Evolutionary conservation across 208 protist genomes (phyloP).

Genomic region (Tritrichomonas musculus): DNA sequence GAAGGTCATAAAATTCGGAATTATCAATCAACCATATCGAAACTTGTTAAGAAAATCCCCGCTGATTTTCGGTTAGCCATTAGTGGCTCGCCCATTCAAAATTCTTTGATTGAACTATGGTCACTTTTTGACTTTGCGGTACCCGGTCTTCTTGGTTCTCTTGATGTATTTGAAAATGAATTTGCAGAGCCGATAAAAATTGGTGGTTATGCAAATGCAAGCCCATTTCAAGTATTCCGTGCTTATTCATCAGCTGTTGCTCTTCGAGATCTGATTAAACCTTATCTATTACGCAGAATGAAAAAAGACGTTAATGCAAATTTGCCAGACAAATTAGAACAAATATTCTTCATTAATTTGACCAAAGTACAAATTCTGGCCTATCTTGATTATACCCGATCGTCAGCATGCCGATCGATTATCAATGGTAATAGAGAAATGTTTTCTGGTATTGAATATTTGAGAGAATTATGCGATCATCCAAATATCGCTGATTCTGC

Average conservation of each 20-base stretch:
- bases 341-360: constrained; percentile 78
- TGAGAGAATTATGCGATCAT: constrained; percentile 77
- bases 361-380: constrained; percentile 71
- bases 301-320: constrained; percentile 77
- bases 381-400: constrained; percentile 74
- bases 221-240: constrained; percentile 51
- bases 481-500: constrained; percentile 57
- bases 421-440: background rate
- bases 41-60: constrained; percentile 77
- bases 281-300: constrained; percentile 83
- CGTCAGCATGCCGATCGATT: constrained; percentile 18
- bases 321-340: constrained; percentile 83
- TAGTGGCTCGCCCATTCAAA: constrained; percentile 86
- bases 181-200: constrained; percentile 66
- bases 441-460: constrained; percentile 43
- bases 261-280: constrained; percentile 76
- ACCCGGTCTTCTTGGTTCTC: constrained; percentile 79
- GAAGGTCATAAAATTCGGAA: constrained; percentile 89
- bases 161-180: constrained; percentile 64
- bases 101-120: constrained; percentile 95
- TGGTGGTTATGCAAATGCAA: constrained; percentile 77
- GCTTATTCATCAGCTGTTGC: constrained; percentile 81
- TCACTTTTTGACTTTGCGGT: constrained; percentile 96
- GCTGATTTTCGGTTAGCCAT: constrained; percentile 83
- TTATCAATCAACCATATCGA: constrained; percentile 78